Evolutionary conservation across 2,329 filamentous ascomycete genomes (phyloP).

Genomic region (Ampelomyces quisqualis): DNA sequence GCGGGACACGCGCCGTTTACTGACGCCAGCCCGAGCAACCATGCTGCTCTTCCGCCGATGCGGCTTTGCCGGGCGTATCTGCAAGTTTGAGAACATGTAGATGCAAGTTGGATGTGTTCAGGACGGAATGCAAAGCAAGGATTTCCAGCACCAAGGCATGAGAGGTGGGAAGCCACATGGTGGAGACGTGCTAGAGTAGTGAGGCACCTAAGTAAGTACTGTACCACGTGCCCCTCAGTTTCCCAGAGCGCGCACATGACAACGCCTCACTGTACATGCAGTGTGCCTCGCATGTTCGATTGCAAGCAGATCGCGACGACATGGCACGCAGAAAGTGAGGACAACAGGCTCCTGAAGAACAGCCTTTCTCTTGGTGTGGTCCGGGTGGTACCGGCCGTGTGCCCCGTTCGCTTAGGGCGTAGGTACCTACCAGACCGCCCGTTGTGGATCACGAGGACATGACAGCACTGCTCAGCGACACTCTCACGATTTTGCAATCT

Average conservation of each 20-base stretch:
- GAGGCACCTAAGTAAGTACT: no score
- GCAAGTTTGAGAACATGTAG: conserved; percentile 21
- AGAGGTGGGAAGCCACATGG: neutral
- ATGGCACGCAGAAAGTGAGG: neutral
- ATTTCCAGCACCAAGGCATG: conserved; percentile 1
- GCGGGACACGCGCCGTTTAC: conserved; percentile 22
- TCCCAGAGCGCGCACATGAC: no score
- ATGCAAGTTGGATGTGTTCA: neutral
- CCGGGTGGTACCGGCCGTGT: neutral
- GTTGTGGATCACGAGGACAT: conserved; percentile 20
- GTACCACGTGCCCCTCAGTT: no score
- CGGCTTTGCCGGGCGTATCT: conserved; percentile 20
- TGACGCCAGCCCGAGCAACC: conserved; percentile 22
- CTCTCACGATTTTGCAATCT: conserved; percentile 15
- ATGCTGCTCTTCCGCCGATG: conserved; percentile 26
- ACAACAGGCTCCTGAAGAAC: neutral
- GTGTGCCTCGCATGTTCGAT: no score
- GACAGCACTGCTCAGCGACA: conserved; percentile 14
- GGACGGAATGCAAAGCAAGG: neutral
- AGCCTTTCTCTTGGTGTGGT: neutral
- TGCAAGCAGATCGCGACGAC: neutral
- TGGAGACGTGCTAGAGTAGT: conserved; percentile 1
- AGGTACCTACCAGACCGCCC: conserved; percentile 6
- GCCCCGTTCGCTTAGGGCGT: conserved; percentile 14
- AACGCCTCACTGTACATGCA: no score